A percentile compares a stretch with the other conserved stretches of the same genome.
Conservation (phyloP, 306 rosid species). For the Citrullus colocynthis region DNA sequence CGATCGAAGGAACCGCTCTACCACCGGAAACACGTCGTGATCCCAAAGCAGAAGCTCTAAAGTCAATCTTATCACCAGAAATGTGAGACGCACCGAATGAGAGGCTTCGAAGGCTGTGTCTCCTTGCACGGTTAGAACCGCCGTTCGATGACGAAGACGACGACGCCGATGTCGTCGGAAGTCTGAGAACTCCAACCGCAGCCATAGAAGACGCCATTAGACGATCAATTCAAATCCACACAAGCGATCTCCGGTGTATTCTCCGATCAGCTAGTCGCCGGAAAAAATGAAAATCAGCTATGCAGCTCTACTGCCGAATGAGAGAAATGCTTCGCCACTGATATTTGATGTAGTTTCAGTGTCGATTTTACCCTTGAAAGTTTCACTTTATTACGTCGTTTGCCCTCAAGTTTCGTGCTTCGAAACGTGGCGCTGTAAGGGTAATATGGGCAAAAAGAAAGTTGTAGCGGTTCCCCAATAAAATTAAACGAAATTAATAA, state of each 20-base stretch:
- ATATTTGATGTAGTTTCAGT: background rate
- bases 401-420: background rate
- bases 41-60: background rate
- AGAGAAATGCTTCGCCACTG: background rate
- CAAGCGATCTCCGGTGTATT: constrained; percentile 4
- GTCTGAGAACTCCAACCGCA: constrained; percentile 23
- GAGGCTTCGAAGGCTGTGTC: constrained; percentile 12
- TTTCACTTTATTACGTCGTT: background rate
- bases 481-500: background rate
- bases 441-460: background rate
- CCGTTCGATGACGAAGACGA: constrained; percentile 13
- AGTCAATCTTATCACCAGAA: constrained; percentile 24
- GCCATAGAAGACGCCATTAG: constrained; percentile 31
- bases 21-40: background rate
- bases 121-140: constrained; percentile 13
- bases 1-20: constrained; percentile 23
- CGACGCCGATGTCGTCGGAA: constrained; percentile 5
- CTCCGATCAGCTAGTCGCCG: background rate
- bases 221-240: background rate
- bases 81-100: constrained; percentile 32
- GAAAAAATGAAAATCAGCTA: background rate
- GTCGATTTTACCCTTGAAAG: background rate
- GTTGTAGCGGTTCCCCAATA: background rate
- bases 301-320: background rate
- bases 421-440: background rate